Conservation (phyloP, 257 asterid genomes). For the Solanum bulbocastanum region DNA sequence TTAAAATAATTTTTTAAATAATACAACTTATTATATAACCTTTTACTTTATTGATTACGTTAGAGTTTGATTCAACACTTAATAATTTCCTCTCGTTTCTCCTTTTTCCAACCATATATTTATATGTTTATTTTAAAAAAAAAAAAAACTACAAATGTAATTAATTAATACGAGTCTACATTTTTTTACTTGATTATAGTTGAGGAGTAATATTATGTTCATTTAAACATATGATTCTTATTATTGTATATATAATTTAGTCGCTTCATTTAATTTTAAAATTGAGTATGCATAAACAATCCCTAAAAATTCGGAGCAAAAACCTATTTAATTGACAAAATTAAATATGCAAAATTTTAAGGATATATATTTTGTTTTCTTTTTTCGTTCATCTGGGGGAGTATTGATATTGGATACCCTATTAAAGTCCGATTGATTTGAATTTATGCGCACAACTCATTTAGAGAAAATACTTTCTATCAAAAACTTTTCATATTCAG, state of each 20-base stretch:
- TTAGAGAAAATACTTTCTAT: too few relatives aligned
- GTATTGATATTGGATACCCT: accelerated
- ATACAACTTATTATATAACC: too few relatives aligned
- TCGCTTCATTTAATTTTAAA: too few relatives aligned
- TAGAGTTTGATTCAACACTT: neutral
- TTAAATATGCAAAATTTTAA: neutral
- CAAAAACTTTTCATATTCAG: too few relatives aligned
- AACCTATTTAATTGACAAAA: neutral
- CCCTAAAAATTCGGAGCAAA: neutral
- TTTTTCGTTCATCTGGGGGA: neutral
- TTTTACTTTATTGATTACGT: too few relatives aligned
- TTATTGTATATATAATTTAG: neutral
- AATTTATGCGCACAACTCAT: too few relatives aligned
- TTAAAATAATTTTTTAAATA: too few relatives aligned
- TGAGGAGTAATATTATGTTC: neutral
- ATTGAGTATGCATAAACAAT: neutral
- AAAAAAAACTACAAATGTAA: too few relatives aligned
- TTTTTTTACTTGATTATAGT: too few relatives aligned
- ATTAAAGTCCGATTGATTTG: too few relatives aligned
- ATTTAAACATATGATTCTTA: neutral
- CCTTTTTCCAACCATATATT: neutral
- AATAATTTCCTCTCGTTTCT: neutral
- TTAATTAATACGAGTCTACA: neutral
- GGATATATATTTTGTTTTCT: too few relatives aligned
- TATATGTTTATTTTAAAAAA: too few relatives aligned